A percentile compares a stretch with the other conserved stretches of the same genome.
Evolutionary conservation across 257 asterid species (phyloP).

Genomic region (Cordia subcordata): DNA sequence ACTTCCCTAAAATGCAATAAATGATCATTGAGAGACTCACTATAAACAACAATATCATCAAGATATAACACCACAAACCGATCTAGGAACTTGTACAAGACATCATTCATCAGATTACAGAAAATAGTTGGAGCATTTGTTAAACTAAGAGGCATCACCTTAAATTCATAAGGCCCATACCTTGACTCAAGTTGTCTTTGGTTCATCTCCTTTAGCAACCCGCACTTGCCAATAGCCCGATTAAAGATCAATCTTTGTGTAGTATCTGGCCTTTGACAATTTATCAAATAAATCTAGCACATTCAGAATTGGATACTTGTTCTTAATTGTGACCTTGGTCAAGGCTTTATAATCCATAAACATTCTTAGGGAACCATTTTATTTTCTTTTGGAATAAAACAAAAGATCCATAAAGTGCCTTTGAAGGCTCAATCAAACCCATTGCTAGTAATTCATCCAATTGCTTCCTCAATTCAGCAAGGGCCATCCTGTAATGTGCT

Average conservation of each 20-base stretch:
- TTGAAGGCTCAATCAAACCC: not conserved
- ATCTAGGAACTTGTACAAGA: not conserved
- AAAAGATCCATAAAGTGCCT: not conserved
- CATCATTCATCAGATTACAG: not conserved
- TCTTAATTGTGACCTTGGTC: no score
- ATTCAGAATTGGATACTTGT: not conserved
- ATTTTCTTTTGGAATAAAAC: not conserved
- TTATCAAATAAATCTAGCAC: not conserved
- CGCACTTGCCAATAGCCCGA: conserved; percentile 2
- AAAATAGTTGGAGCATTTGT: not conserved
- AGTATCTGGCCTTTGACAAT: not conserved
- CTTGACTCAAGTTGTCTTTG: not conserved
- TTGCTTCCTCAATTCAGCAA: conserved; percentile 1
- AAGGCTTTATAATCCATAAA: no score
- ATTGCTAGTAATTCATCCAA: not conserved
- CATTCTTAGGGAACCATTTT: no score
- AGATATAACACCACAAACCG: not conserved
- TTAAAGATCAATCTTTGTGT: not conserved
- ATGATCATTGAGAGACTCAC: not conserved
- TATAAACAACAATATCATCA: not conserved
- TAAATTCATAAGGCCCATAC: no score
- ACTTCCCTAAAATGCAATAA: not conserved
- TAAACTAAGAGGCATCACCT: conserved; percentile 1
- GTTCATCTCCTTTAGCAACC: not conserved
- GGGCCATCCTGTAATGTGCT: conserved; percentile 1